These are phyloP conservation scores for Chrysanthemum lavandulifolium DNA, from an alignment of 129 eudicot species.

Conservation along the genomic window DNA sequence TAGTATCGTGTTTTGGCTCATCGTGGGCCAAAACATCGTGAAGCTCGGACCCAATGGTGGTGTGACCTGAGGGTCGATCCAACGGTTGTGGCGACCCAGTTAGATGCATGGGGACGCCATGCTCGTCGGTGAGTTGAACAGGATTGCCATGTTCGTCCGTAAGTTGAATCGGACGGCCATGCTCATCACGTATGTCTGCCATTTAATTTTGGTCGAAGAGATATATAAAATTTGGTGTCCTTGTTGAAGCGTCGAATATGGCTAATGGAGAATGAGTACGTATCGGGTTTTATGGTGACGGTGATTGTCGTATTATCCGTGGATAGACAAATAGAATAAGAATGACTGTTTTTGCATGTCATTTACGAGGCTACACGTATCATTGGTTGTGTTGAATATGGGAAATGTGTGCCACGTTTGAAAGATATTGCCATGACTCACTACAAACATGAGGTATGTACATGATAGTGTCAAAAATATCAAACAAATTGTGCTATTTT, in stretches of 20 bases:
- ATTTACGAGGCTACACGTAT: slow-evolving; percentile 20
- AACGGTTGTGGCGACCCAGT: slow-evolving; percentile 51
- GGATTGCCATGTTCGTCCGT: slow-evolving; percentile 65
- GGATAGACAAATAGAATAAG: not conserved
- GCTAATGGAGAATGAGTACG: not conserved
- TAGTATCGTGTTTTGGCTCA: not conserved
- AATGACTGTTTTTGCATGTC: slow-evolving; percentile 22
- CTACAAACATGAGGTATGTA: not conserved
- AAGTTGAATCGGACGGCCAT: slow-evolving; percentile 67
- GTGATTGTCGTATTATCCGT: slow-evolving; percentile 19
- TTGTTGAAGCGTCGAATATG: not conserved
- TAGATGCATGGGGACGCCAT: slow-evolving; percentile 62
- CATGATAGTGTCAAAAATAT: no score
- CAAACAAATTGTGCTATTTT: no score
- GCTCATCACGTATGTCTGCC: slow-evolving; percentile 68
- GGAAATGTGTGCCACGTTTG: slow-evolving; percentile 17
- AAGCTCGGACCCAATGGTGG: slow-evolving; percentile 32
- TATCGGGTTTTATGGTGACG: slow-evolving; percentile 13
- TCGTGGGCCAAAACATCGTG: not conserved
- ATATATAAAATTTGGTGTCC: not conserved
- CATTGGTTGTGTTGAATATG: not conserved
- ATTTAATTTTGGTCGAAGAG: slow-evolving; percentile 15
- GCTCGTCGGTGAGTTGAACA: slow-evolving; percentile 65
- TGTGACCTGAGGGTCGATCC: slow-evolving; percentile 8
- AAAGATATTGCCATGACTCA: slow-evolving; percentile 14